Percentiles rank a stretch among this genome's conserved stretches.
Conservation (phyloP, 208 protist species). For the Wallacemonas sp. region DNA sequence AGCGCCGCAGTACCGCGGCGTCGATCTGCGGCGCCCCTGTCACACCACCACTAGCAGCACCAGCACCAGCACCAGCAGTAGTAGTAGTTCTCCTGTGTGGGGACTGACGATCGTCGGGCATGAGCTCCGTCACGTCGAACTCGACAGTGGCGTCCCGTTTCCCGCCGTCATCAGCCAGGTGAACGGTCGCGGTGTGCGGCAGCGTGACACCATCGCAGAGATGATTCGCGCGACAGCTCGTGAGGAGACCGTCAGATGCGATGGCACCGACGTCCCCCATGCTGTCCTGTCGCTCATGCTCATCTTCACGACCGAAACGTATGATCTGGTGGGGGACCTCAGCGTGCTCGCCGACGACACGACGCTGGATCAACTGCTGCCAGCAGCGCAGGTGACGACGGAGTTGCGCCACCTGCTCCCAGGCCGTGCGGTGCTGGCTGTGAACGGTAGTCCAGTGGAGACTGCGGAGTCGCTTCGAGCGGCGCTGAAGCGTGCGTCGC, state of each 20-base stretch:
- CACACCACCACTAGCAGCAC: no score
- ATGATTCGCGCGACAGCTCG: background rate
- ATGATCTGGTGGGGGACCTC: slow-evolving; percentile 40
- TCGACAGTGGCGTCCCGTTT: slow-evolving; percentile 22
- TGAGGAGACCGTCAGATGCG: background rate
- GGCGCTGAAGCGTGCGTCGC: slow-evolving; percentile 13
- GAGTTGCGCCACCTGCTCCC: slow-evolving; percentile 25
- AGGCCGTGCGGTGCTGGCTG: slow-evolving; percentile 26
- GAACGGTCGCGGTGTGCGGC: slow-evolving; percentile 22
- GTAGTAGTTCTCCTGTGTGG: background rate
- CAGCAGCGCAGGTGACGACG: slow-evolving; percentile 20
- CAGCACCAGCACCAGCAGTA: no score
- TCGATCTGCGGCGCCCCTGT: background rate
- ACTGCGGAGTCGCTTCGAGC: slow-evolving; percentile 29
- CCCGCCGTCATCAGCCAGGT: slow-evolving; percentile 27
- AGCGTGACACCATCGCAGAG: background rate
- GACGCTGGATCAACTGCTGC: slow-evolving; percentile 26
- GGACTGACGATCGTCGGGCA: background rate
- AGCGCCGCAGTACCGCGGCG: background rate
- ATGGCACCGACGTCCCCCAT: slow-evolving; percentile 1
- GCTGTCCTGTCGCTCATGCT: slow-evolving; percentile 27
- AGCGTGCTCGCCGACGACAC: slow-evolving; percentile 15
- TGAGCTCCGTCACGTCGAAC: background rate
- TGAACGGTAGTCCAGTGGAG: slow-evolving; percentile 31
- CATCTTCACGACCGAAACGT: slow-evolving; percentile 17